phyloP scores from a whole-genome alignment of 2,329 filamentous ascomycete species.

The Aspergillus clavatus region DNA sequence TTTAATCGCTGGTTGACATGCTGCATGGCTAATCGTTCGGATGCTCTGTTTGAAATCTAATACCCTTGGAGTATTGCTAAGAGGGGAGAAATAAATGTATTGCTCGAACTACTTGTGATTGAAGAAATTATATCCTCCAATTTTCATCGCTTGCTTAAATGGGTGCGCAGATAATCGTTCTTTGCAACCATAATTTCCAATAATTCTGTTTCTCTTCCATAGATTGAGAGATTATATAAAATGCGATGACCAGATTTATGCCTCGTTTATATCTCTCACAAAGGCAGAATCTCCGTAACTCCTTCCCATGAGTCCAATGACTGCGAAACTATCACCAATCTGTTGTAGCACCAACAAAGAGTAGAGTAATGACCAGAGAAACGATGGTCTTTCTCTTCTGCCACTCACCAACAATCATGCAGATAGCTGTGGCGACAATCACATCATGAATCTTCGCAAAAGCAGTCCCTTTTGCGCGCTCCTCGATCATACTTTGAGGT shows the following conservation, averaged over 20 bases:
- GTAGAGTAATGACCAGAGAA: not conserved
- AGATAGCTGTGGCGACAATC: conserved; percentile 14
- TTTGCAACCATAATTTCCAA: too few relatives aligned
- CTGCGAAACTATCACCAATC: not conserved
- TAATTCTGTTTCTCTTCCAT: too few relatives aligned
- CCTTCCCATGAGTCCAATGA: too few relatives aligned
- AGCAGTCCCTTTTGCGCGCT: not conserved
- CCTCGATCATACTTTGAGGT: not conserved
- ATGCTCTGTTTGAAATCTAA: not conserved
- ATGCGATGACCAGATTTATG: too few relatives aligned
- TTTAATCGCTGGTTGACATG: not conserved
- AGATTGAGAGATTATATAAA: too few relatives aligned
- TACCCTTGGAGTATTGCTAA: not conserved
- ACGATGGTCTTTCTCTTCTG: conserved; percentile 3
- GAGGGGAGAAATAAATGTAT: too few relatives aligned
- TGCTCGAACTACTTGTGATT: not conserved
- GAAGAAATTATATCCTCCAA: not conserved
- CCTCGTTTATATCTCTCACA: too few relatives aligned
- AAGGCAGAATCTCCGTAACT: too few relatives aligned
- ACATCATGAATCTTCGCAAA: conserved; percentile 7
- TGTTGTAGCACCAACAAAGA: not conserved
- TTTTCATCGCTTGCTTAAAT: too few relatives aligned
- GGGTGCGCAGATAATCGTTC: too few relatives aligned
- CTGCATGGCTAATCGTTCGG: not conserved
- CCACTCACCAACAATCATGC: conserved; percentile 15